These are phyloP conservation scores for Pseudopyricularia javanii DNA, from an alignment of 2,329 filamentous ascomycete species.

Conservation along the genomic window DNA sequence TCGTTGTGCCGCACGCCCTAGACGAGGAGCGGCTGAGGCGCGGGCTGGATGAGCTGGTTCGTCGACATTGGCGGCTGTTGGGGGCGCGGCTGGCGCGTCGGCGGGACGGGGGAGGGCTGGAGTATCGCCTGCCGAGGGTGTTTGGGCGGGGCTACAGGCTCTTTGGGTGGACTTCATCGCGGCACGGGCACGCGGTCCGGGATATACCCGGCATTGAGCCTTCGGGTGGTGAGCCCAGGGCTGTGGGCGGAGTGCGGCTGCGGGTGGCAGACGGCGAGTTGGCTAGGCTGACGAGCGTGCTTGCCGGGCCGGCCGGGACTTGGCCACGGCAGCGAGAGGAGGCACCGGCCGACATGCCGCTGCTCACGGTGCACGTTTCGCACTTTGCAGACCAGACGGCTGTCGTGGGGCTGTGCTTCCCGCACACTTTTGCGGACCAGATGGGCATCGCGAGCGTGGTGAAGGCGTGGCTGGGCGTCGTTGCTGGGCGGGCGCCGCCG, in stretches of 20 bases:
- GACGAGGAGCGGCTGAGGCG: not conserved
- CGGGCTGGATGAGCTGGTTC: not conserved
- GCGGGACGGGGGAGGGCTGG: not conserved
- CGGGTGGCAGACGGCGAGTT: not conserved
- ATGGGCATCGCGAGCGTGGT: not conserved
- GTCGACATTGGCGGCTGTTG: not conserved
- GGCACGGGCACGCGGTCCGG: not conserved
- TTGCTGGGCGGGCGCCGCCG: not conserved
- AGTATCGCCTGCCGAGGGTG: not conserved
- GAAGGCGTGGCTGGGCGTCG: not conserved
- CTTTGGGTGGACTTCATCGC: not conserved
- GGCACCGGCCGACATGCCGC: not conserved
- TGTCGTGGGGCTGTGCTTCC: not conserved
- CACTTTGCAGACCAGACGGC: not conserved
- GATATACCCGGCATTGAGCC: not conserved
- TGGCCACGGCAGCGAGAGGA: not conserved
- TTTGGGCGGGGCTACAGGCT: not conserved
- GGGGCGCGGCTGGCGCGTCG: not conserved
- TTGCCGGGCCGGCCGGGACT: not conserved
- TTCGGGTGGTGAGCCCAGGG: too few species aligned
- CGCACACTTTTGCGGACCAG: not conserved
- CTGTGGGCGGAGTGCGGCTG: not conserved
- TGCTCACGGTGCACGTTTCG: not conserved
- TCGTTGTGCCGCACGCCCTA: not conserved
- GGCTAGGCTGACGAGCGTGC: not conserved